Base-by-base conservation (phyloP, 2,329 filamentous ascomycete species). In the Podosphaera fusca region DNA sequence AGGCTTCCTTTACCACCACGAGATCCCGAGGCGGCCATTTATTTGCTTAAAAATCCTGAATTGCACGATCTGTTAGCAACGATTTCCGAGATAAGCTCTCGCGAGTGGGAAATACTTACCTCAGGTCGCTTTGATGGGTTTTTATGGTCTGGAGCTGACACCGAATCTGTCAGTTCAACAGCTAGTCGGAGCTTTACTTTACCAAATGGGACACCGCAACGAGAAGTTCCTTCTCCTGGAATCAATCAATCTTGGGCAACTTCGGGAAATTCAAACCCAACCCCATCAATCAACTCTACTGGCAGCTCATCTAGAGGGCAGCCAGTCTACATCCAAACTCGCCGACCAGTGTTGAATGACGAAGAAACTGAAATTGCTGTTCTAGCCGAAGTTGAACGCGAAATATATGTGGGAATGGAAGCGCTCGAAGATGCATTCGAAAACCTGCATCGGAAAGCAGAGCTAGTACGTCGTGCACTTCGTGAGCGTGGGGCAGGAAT, bases 81-180 rank as follows among this genome's bases (percentile, higher is more conserved):
- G 0, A 76, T 95, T 55, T 82, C 85, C 40, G 87, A 89, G 56
- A 92, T 96, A 63, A 92, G 84, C 66, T 79, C 82, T 52, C 85
- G 86, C n/a, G 90, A 96, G 69, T 96, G 90, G 90, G 90, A 95
- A 60, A 94, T 96, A 57, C 75, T 96, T 10, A 87, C 84, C 3
- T 95, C 90, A 0, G 90, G 90, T 34, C 84, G 90, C 34, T 96
- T 96, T 64, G 89, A 95, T 66, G 90, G 90, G 3, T 96, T 96
- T 70, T 75, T 95, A 29, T 94, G 90, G 80, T 94, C 87, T 50
- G 90, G 90, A 30, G 87, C 87, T 5, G 89, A 95, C 56, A 67
- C 63, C n/a, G 76, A 78, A 1, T 61, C 63, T 64, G 65, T 65
- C 70, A 60, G 68, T 72, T 68, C 65, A 62, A 21, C 21, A 21